Evolutionary conservation across 2,329 filamentous ascomycete genomes (phyloP).

Genomic region (Eutypella sp.): DNA sequence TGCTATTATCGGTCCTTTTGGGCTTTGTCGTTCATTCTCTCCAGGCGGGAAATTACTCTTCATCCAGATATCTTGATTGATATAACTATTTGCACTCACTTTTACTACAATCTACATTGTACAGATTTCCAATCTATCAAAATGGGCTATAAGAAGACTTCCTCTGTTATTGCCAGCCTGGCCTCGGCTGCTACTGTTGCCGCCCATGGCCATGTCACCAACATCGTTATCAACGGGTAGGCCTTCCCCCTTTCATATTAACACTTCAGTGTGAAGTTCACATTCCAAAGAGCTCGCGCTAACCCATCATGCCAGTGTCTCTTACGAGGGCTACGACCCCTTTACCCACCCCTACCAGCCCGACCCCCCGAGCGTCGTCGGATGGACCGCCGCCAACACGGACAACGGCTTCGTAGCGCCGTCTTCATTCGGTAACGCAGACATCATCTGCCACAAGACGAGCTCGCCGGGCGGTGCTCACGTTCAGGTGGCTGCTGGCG

Average conservation of each 20-base stretch:
- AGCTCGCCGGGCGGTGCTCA: slow-evolving; percentile 35
- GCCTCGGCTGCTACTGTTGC: slow-evolving; percentile 20
- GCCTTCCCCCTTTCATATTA: too few relatives aligned
- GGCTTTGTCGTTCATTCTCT: not conserved
- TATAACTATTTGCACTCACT: not conserved
- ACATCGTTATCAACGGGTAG: slow-evolving; percentile 41
- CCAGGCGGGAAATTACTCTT: not conserved
- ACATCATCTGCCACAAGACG: slow-evolving; percentile 46
- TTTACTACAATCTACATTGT: not conserved
- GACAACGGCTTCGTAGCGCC: slow-evolving; percentile 46
- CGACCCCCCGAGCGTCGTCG: slow-evolving; percentile 33
- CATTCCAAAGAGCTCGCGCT: too few relatives aligned
- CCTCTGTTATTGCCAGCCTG: slow-evolving; percentile 16
- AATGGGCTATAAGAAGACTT: slow-evolving; percentile 18
- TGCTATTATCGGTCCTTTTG: not conserved
- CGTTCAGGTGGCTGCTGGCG: slow-evolving; percentile 39
- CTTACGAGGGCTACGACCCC: slow-evolving; percentile 37
- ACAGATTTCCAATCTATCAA: slow-evolving; percentile 3
- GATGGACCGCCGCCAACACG: slow-evolving; percentile 37
- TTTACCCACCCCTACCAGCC: slow-evolving; percentile 31
- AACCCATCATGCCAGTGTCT: too few relatives aligned
- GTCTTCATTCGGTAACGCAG: slow-evolving; percentile 32
- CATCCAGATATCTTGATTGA: not conserved
- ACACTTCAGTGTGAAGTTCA: too few relatives aligned
- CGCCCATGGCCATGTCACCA: slow-evolving; percentile 38